Evolutionary conservation across 2,329 filamentous ascomycete genomes (phyloP).

Genomic region (Zopfia rhizophila): DNA sequence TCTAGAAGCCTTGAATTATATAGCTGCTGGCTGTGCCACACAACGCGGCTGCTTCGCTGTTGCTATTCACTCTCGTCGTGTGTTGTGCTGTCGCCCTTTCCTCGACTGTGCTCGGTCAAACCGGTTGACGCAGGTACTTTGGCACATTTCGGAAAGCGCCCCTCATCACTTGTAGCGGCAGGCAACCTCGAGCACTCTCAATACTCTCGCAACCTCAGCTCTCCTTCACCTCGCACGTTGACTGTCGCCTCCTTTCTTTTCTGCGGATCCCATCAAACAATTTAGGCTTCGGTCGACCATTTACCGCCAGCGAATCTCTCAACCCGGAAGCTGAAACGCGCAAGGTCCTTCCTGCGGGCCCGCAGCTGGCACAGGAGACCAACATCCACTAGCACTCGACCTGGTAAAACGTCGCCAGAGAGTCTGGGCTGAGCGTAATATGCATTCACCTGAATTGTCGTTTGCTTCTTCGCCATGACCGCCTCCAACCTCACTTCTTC

Average conservation of each 20-base stretch:
- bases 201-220: constrained; percentile 21
- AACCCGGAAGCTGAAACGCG: constrained; percentile 46
- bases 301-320: constrained; percentile 29
- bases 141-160: constrained; percentile 23
- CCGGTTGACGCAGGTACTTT: constrained; percentile 14
- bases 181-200: constrained; percentile 13
- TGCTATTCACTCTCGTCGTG: too few species aligned
- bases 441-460: constrained; percentile 9
- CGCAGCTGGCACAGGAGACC: background rate
- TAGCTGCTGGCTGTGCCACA: too few species aligned
- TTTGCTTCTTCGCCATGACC: constrained; percentile 36
- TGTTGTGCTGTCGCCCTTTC: constrained; percentile 15
- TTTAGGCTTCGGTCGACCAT: constrained; percentile 30
- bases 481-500: constrained; percentile 24
- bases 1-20: too few species aligned
- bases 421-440: too few species aligned
- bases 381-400: background rate
- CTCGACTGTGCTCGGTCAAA: background rate
- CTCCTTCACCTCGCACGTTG: constrained; percentile 30
- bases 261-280: constrained; percentile 34
- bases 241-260: constrained; percentile 34
- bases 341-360: constrained; percentile 42
- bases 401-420: constrained; percentile 51
- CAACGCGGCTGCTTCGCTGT: too few species aligned
- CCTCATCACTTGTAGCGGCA: constrained; percentile 24